Base-by-base conservation (phyloP, 495 filamentous ascomycete species). In the Tuber brumale region DNA sequence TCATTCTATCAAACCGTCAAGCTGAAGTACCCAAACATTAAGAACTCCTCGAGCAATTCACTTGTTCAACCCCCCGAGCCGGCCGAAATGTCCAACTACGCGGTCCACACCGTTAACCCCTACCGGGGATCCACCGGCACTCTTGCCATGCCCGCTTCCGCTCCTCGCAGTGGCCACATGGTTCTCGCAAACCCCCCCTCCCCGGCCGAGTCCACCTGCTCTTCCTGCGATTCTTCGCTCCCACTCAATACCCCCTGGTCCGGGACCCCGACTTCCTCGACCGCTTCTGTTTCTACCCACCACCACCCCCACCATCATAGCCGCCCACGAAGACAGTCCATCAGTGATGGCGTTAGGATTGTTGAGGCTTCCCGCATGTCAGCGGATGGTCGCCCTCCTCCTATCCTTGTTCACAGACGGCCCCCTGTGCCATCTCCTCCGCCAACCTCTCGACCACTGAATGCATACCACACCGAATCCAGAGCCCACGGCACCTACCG, bases 211-310 rank as follows among this genome's bases (percentile, higher is more conserved):
- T 82, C 78, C 35, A 27, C 71, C 70, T 81, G 81, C 43, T 80
- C 78, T 37, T 82, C 73, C 39, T 82, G 80, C 23, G 81, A 82
- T 57, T 72, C 66, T 4, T 81, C 81, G n/a, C 75, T 82, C 57
- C 81, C 70, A 46, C 74, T 82, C 44, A 82, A 83, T 66, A 83
- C 81, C 21, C 81, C 81, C 12, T 82, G 75, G 75, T 81, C 81
- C 18, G 51, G 44, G 23, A 74, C 80, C 12, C 79, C 79, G n/a
- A 74, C 71, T 51, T 69, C 69, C 12, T 72, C 69, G 14, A 39
- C 57, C 31, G 39, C 44, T 35, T 76, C 75, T 14, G 5, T 43
- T 43, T 7, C 75, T 9, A 39, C 37, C n/a, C 48, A 48, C 6
- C 79, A 71, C n/a, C 75, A 70, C 18, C 73, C 75, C 9, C 4